Evolutionary conservation across 83 land plant genomes (phyloP).

Genomic region (Larix sibirica): DNA sequence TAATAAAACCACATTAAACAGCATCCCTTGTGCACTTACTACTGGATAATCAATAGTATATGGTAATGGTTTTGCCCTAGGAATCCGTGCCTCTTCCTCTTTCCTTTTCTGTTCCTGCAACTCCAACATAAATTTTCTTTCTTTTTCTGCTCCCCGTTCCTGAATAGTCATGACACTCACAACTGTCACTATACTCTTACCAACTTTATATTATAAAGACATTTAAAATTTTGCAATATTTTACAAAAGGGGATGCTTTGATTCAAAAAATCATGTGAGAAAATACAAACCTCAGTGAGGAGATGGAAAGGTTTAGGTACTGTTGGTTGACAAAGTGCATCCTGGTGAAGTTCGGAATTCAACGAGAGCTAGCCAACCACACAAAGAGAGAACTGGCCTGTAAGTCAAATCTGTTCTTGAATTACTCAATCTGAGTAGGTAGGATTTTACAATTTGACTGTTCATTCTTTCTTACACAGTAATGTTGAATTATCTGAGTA

Average conservation of each 20-base stretch:
- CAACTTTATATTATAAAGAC: not conserved
- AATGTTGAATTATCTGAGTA: too few species aligned
- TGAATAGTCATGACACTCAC: constrained; percentile 13
- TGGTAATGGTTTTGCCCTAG: constrained; percentile 90
- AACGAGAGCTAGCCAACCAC: constrained; percentile 48
- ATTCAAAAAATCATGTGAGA: not conserved
- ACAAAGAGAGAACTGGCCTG: not conserved
- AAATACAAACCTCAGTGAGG: constrained; percentile 60
- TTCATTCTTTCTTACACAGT: not conserved
- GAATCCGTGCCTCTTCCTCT: constrained; percentile 72
- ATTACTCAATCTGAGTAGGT: not conserved
- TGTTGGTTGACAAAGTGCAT: constrained; percentile 32
- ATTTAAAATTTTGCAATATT: not conserved
- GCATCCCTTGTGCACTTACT: constrained; percentile 34
- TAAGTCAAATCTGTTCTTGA: constrained; percentile 1
- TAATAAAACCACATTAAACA: not conserved
- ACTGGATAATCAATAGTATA: constrained; percentile 71
- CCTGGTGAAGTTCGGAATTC: constrained; percentile 42
- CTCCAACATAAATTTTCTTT: constrained; percentile 58
- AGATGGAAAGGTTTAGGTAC: constrained; percentile 77
- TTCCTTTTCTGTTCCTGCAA: constrained; percentile 63
- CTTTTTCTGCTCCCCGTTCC: constrained; percentile 89
- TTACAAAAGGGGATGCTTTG: not conserved
- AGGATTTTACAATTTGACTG: not conserved
- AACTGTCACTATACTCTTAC: not conserved